phyloP scores from a whole-genome alignment of 108 stramenopile species.

The Schizochytrium sp. region DNA sequence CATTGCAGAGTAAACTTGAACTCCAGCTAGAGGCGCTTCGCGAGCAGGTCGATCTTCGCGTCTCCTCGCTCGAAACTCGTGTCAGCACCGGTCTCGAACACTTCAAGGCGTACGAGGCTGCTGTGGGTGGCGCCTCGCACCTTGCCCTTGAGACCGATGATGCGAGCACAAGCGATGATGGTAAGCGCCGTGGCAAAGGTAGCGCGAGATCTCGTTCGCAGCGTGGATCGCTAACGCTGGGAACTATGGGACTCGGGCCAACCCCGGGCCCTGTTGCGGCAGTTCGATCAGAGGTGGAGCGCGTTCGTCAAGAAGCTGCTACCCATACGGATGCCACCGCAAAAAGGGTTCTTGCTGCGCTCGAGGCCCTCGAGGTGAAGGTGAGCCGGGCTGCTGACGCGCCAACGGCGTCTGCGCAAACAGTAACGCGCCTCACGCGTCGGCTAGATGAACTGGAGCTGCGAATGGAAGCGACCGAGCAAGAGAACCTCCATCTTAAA shows the following conservation, averaged over 20 bases:
- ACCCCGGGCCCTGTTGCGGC: neutral
- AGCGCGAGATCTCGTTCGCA: neutral
- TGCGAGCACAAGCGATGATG: neutral
- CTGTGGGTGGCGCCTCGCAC: neutral
- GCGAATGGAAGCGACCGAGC: neutral
- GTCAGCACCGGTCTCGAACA: neutral
- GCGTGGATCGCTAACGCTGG: too few species aligned
- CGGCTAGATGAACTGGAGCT: neutral
- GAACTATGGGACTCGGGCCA: too few species aligned
- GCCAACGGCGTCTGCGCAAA: neutral
- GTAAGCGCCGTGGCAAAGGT: neutral
- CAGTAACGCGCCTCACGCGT: neutral
- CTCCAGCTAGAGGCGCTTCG: neutral
- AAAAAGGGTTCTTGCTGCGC: neutral
- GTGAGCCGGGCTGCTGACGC: neutral
- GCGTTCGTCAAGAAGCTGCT: neutral
- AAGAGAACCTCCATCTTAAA: neutral
- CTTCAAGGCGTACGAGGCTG: neutral
- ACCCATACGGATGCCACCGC: neutral
- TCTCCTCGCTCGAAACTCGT: neutral
- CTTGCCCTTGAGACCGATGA: neutral
- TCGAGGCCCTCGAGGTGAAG: neutral
- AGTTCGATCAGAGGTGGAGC: neutral
- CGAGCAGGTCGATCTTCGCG: neutral
- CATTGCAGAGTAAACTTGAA: neutral